phyloP scores from a whole-genome alignment of 768 basidiomycete genomes.

The Boletus subparvulus region DNA sequence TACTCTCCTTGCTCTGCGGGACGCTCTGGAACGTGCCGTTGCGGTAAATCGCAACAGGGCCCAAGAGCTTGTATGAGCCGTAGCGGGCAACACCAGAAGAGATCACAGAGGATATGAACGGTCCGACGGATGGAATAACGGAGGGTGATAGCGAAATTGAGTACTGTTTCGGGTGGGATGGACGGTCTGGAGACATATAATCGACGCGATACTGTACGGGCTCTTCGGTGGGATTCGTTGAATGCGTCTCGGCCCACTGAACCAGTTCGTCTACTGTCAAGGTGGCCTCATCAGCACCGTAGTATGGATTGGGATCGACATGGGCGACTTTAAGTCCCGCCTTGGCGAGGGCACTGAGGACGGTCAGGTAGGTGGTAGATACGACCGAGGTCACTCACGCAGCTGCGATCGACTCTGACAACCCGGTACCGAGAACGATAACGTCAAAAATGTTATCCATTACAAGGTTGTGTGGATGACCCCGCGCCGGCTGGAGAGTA shows the following conservation, averaged over 20 bases:
- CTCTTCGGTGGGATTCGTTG: constrained; percentile 15
- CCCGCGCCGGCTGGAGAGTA: too few relatives aligned
- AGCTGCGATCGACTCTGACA: constrained; percentile 82
- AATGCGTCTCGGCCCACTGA: constrained; percentile 56
- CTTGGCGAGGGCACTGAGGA: constrained; percentile 78
- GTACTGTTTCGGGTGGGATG: constrained; percentile 69
- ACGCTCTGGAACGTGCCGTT: constrained; percentile 56
- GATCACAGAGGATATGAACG: constrained; percentile 75
- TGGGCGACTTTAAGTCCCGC: constrained; percentile 87
- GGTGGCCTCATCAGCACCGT: constrained; percentile 81
- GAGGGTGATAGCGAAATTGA: constrained; percentile 83
- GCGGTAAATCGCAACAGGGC: constrained; percentile 62
- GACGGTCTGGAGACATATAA: constrained; percentile 41
- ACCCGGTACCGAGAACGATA: constrained; percentile 72
- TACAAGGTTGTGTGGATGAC: too few relatives aligned
- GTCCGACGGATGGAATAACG: constrained; percentile 76
- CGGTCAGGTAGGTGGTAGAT: background rate
- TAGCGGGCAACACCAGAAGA: constrained; percentile 86
- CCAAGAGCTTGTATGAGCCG: constrained; percentile 85
- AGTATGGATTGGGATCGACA: constrained; percentile 80
- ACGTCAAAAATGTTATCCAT: constrained; percentile 59
- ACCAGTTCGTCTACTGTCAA: constrained; percentile 79
- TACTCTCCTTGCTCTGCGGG: constrained; percentile 87
- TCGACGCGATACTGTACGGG: constrained; percentile 30
- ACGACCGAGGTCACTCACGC: constrained; percentile 58